Base-by-base conservation (phyloP, 768 basidiomycete genomes). In the Suillus subluteus region DNA sequence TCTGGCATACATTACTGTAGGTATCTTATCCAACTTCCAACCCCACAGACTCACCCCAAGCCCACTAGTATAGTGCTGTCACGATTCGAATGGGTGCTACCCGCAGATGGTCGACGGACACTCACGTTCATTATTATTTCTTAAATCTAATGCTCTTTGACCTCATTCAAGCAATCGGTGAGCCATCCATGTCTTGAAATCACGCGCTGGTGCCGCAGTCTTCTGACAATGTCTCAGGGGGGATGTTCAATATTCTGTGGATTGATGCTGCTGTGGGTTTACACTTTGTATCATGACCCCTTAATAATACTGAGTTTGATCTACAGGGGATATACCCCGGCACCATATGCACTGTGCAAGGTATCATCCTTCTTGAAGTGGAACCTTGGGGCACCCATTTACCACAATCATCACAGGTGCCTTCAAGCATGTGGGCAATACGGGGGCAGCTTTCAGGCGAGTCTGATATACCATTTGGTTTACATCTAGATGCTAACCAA, bases 381-480 rank as follows among this genome's bases (percentile, higher is more conserved):
- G 59, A 6, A 43, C 26, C 12, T 13, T 13, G 11, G 11, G 1
- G 11, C 58, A 1, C 26, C 5, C 26, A 61, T 21, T 55, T 37
- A 41, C 18, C 37, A 32, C 30, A 63, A 43, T 30, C 32, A 32
- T 6, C 32, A 38, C 41, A 80, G 80, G 79, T 43, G 71, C 78
- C 7, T 69, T 81, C 66, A 79, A 81, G 64, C 76, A 82, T 61
- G 70, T 78, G 38, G 81, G 81, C 4, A 81, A 82, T 66, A 81
- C 81, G 16, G 80, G 80, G 7, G 80, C 81, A 16, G 80, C 81
- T 37, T 66, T 82, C 16, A 77, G 74, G 80, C 59, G 76, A 74
- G 32, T 26, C 35, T n/a, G 40, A 18, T 64, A 16, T 37, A 32
- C 21, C n/a, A 13, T 65, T 50, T 46, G 18, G 23, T 38, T 32